Conservation (phyloP, 2,329 filamentous ascomycete genomes). For the Aspergillus neotritici region DNA sequence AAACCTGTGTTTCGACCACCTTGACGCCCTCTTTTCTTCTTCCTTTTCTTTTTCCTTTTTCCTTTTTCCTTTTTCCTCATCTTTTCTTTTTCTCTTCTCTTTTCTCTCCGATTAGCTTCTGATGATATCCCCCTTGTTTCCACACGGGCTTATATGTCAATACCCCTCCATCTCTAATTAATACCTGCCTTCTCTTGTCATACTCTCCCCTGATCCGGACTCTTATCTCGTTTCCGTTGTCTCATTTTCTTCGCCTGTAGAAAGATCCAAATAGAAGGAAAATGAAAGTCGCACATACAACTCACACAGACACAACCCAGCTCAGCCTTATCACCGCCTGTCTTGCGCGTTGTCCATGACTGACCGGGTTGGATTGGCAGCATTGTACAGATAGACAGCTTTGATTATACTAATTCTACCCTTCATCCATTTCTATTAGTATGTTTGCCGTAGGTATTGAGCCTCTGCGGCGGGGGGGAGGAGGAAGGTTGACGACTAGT, state of each 20-base stretch:
- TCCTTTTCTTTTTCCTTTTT: constrained; percentile 20
- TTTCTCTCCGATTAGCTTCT: constrained; percentile 8
- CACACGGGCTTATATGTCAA: constrained; percentile 26
- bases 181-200: constrained; percentile 19
- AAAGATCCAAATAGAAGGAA: constrained; percentile 15
- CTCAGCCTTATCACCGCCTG: too few species aligned
- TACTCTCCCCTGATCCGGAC: constrained; percentile 10
- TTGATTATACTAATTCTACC: too few species aligned
- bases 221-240: constrained; percentile 4
- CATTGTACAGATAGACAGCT: too few species aligned
- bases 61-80: constrained; percentile 15
- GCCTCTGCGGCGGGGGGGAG: too few species aligned
- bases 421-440: too few species aligned
- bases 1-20: constrained; percentile 14
- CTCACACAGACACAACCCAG: background rate
- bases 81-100: constrained; percentile 22
- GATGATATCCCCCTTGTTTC: constrained; percentile 43
- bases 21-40: constrained; percentile 14
- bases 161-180: constrained; percentile 25
- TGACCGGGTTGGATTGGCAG: too few species aligned
- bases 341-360: too few species aligned
- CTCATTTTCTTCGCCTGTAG: constrained; percentile 11
- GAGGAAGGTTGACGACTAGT: too few species aligned
- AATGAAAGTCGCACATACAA: constrained; percentile 1
- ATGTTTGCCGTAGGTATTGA: too few species aligned